Conservation (phyloP, 1,284 basidiomycete species). For the Leccinum pallidistipes region DNA sequence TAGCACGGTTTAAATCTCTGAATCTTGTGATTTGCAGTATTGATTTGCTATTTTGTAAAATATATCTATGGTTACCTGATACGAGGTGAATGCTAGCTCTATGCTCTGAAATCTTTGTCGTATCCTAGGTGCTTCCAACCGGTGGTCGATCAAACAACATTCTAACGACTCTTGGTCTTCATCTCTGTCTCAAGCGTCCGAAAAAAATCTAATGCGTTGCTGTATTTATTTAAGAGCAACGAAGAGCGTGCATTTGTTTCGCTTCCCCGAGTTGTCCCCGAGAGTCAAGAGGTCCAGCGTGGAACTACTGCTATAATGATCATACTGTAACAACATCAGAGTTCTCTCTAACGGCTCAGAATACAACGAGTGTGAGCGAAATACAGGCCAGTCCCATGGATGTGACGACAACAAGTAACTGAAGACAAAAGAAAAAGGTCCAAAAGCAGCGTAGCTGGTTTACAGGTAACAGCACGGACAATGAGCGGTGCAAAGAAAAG, state of each 20-base stretch:
- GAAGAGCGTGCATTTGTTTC: no score
- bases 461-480: no score
- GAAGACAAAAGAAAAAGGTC: neutral
- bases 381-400: neutral
- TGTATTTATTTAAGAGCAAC: no score
- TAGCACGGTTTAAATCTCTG: conserved; percentile 41
- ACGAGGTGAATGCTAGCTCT: neutral
- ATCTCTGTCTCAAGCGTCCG: neutral
- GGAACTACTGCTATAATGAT: neutral
- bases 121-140: no score
- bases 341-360: neutral
- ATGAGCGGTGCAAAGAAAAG: neutral
- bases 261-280: no score
- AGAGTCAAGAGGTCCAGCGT: neutral
- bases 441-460: neutral
- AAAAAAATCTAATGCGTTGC: no score
- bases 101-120: neutral
- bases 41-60: neutral
- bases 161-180: neutral
- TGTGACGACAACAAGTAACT: neutral
- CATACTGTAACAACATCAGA: neutral
- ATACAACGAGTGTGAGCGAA: neutral
- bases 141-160: no score
- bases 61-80: neutral
- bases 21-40: neutral